Percentiles rank a stretch among this genome's conserved stretches.
phyloP scores from a whole-genome alignment of 495 filamentous ascomycete species.

The Talaromyces thailandensis region DNA sequence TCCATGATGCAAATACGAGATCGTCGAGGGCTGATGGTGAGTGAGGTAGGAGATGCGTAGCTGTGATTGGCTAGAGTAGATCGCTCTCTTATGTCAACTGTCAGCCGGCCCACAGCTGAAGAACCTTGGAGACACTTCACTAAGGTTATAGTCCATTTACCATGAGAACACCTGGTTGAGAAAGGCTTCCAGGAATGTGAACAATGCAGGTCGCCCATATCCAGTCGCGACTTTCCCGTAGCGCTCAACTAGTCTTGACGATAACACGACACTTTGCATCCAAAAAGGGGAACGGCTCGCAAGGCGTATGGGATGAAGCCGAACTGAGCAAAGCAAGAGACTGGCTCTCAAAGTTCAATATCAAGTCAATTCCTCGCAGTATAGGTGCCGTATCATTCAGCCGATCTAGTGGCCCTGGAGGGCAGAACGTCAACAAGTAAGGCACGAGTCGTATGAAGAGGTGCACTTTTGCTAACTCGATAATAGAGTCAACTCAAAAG shows the following conservation, averaged over 20 bases:
- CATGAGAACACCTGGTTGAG: neutral
- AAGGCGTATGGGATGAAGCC: constrained; percentile 25
- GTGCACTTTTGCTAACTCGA: neutral
- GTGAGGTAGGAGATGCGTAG: neutral
- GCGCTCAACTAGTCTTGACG: neutral
- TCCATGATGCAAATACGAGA: neutral
- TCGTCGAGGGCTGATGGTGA: neutral
- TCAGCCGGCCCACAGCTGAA: neutral
- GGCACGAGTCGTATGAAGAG: constrained; percentile 18
- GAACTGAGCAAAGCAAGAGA: constrained; percentile 61
- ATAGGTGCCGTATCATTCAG: constrained; percentile 63
- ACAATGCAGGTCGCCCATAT: neutral
- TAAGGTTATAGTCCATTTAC: neutral
- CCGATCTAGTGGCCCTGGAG: constrained; percentile 85
- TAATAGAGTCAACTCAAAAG: constrained; percentile 82
- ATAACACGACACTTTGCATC: neutral
- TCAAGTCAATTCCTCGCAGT: constrained; percentile 53
- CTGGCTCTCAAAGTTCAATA: constrained; percentile 63
- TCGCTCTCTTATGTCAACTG: neutral
- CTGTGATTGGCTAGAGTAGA: neutral
- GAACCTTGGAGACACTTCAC: neutral
- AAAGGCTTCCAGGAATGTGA: neutral
- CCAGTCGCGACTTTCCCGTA: neutral
- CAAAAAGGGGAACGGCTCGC: neutral
- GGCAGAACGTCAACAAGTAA: constrained; percentile 96